A percentile compares a stretch with the other conserved stretches of the same genome.
Evolutionary conservation across 805 yeast genomes (phyloP).

Genomic region (Candida hungchunana): DNA sequence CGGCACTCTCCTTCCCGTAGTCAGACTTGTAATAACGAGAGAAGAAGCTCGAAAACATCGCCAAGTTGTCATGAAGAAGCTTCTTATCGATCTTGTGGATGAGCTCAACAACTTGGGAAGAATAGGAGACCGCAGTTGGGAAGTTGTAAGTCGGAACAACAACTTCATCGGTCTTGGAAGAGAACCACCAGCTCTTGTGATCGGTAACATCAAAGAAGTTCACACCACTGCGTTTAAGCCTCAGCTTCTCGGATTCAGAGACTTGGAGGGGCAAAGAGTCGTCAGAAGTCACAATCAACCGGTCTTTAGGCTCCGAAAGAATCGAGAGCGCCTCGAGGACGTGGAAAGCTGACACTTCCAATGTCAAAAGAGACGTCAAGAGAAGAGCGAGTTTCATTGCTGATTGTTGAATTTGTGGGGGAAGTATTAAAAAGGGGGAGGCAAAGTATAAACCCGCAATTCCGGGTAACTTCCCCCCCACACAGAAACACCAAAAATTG

Average conservation of each 20-base stretch:
- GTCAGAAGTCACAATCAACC: conserved; percentile 18
- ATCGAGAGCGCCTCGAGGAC: no score
- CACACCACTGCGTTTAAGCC: conserved; percentile 42
- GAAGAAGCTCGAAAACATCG: conserved; percentile 61
- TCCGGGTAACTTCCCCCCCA: no score
- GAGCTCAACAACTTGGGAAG: conserved; percentile 37
- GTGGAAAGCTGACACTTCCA: no score
- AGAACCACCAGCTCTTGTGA: conserved; percentile 24
- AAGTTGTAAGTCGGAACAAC: conserved; percentile 37
- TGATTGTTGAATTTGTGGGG: no score
- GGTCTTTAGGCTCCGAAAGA: no score
- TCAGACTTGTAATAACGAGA: conserved; percentile 74
- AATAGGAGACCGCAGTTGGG: conserved; percentile 43
- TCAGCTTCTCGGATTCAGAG: conserved; percentile 40
- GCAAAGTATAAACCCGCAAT: no score
- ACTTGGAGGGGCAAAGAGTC: conserved; percentile 25
- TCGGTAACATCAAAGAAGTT: conserved; percentile 65
- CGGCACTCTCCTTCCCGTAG: conserved; percentile 65
- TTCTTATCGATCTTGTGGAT: conserved; percentile 41
- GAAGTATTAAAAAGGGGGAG: no score
- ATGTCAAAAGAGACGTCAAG: no score
- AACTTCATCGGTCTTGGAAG: conserved; percentile 14
- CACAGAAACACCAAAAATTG: no score
- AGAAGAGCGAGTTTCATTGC: no score
- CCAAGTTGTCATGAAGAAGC: conserved; percentile 49